Percentiles rank a stretch among this genome's conserved stretches.
Conservation (phyloP, 352 stramenopile species). For the Phytophthora nicotianae region DNA sequence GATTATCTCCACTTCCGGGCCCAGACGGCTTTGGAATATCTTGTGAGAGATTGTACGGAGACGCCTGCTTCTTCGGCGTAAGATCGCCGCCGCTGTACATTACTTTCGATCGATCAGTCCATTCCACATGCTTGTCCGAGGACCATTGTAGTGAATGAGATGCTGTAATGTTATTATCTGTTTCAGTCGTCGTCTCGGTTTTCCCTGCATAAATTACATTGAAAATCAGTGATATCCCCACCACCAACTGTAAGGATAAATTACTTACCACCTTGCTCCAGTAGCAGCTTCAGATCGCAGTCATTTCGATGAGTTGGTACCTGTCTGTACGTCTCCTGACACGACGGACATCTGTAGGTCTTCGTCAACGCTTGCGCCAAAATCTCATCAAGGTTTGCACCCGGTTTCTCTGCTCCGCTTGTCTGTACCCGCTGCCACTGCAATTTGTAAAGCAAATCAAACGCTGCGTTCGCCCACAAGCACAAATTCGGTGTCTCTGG, state of each 20-base stretch:
- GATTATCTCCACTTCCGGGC: background rate
- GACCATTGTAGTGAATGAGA: conserved; percentile 18
- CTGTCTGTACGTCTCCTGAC: conserved; percentile 48
- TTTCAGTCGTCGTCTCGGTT: conserved; percentile 3
- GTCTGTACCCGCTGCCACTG: conserved; percentile 56
- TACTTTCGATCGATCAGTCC: conserved; percentile 17
- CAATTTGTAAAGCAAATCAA: conserved; percentile 69
- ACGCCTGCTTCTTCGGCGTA: conserved; percentile 19
- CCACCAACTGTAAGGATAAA: background rate
- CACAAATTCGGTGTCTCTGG: conserved; percentile 50
- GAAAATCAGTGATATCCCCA: background rate
- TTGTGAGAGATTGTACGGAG: conserved; percentile 31
- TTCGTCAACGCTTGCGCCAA: conserved; percentile 35
- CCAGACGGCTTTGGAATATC: conserved; percentile 27
- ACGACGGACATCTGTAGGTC: conserved; percentile 56
- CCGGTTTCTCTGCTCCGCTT: conserved; percentile 6
- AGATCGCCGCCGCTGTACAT: conserved; percentile 23
- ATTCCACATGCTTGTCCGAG: conserved; percentile 25
- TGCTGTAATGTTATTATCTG: background rate
- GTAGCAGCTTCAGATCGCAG: conserved; percentile 65
- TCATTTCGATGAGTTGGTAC: conserved; percentile 50
- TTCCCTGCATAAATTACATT: conserved; percentile 18
- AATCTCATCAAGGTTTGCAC: conserved; percentile 43
- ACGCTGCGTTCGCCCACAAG: conserved; percentile 77
- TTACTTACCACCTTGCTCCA: conserved; percentile 55